Base-by-base conservation (phyloP, 441 rosid genomes). In the Erysimum cheiri region DNA sequence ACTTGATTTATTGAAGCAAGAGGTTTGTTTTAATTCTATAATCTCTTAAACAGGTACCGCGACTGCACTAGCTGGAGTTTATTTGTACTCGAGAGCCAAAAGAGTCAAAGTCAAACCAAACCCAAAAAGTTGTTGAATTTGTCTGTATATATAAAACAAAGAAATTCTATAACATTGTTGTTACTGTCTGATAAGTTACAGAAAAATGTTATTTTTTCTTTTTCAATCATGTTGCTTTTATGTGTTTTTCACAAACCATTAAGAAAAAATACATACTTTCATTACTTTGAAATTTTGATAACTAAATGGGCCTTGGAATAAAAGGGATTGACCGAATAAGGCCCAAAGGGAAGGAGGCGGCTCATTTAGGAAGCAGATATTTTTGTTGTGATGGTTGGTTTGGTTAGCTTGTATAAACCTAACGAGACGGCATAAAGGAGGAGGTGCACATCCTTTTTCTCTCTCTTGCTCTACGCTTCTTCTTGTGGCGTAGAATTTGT, bases 21-120 rank as follows among this genome's bases (percentile, higher is more conserved):
- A 15, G 7, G 22, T 19, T n/a, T 10, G 9, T 39, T 10, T 37
- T 10, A 19, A 11, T 1, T 33, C 3, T 12, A 19, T 53, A 10
- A 26, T 43, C 8, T 10, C 17, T 31, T 12, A 13, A 60, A 48
- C 85, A 84, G 89, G 91, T 72, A 88, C 88, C 2, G 83, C 85
- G 0, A 57, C 83, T 66, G 88, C 91, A 69, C 82, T 88, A 28
- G 79, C 80, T 28, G 93, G 93, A 69, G 93, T 88, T 46, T 83
- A 81, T 80, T 70, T 85, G 56, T 84, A 88, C 76, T 53, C 87
- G 3, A 80, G 64, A 73, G 79, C 84, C 36, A 86, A 83, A 57
- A 43, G 60, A 47, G 13, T 77, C 62, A 80, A 82, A 67, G 82
- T 76, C 28, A 72, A 78, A 67, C 71, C 77, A 35, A 84, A 78